Conservation (phyloP, 768 basidiomycete genomes). For the Russula earlei region DNA sequence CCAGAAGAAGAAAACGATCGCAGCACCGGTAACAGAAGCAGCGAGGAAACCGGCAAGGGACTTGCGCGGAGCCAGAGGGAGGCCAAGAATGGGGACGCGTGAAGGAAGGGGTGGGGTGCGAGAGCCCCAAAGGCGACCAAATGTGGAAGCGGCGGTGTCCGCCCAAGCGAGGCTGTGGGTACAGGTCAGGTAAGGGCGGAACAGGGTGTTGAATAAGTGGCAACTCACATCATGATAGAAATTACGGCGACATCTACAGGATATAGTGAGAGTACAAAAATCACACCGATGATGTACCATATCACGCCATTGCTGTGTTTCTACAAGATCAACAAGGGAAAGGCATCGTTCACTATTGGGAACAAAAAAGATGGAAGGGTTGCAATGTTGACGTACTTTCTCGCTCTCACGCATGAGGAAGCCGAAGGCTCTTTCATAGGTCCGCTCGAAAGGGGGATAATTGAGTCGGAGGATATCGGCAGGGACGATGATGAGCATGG, state of each 20-base stretch:
- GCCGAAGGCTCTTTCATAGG: slow-evolving; percentile 65
- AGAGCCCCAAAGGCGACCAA: slow-evolving; percentile 79
- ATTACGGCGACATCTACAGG: slow-evolving; percentile 87
- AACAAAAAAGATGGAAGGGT: not conserved
- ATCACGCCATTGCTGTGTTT: slow-evolving; percentile 75
- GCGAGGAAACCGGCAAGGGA: slow-evolving; percentile 79
- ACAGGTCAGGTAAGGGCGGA: not conserved
- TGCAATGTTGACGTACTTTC: slow-evolving; percentile 37
- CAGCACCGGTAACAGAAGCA: slow-evolving; percentile 61
- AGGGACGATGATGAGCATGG: slow-evolving; percentile 59
- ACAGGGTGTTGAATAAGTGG: slow-evolving; percentile 2
- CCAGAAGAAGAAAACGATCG: slow-evolving; percentile 67
- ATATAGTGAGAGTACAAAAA: slow-evolving; percentile 62
- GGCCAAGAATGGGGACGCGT: slow-evolving; percentile 35
- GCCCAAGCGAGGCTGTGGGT: slow-evolving; percentile 83
- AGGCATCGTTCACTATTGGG: not conserved
- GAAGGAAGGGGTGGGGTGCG: slow-evolving; percentile 53
- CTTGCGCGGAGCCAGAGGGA: slow-evolving; percentile 76
- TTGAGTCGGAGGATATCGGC: slow-evolving; percentile 68
- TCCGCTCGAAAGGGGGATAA: slow-evolving; percentile 49
- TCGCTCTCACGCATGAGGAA: slow-evolving; percentile 88
- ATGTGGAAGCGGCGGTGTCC: slow-evolving; percentile 86
- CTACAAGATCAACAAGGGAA: slow-evolving; percentile 26
- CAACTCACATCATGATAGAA: slow-evolving; percentile 61
- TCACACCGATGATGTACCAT: slow-evolving; percentile 86